phyloP scores from a whole-genome alignment of 2,329 filamentous ascomycete species.

The Diatrype stigma region DNA sequence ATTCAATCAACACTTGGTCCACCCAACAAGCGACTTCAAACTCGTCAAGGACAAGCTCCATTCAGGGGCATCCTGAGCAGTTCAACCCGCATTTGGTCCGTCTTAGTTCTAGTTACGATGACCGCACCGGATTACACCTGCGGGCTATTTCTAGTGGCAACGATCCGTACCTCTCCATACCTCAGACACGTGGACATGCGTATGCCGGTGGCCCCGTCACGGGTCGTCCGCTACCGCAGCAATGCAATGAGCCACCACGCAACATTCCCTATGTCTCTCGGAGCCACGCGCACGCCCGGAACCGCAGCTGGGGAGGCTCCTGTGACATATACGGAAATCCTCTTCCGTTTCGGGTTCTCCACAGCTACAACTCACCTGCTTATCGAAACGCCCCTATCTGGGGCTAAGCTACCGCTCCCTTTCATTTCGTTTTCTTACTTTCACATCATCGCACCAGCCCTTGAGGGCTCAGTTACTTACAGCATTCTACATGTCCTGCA shows the following conservation, averaged over 20 bases:
- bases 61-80: conserved; percentile 8
- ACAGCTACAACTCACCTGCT: conserved; percentile 56
- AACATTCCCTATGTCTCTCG: conserved; percentile 32
- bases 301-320: conserved; percentile 28
- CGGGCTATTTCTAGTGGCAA: conserved; percentile 16
- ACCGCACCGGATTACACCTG: conserved; percentile 10
- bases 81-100: conserved; percentile 12
- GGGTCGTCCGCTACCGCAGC: conserved; percentile 22
- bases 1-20: conserved; percentile 27
- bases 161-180: conserved; percentile 16
- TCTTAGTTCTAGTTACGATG: conserved; percentile 22
- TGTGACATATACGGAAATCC: conserved; percentile 23
- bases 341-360: conserved; percentile 47
- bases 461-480: neutral
- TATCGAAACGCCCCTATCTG: conserved; percentile 54
- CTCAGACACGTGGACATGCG: conserved; percentile 15
- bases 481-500: neutral
- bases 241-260: conserved; percentile 26
- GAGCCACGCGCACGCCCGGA: conserved; percentile 34
- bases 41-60: conserved; percentile 10
- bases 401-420: conserved; percentile 33
- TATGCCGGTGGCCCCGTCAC: conserved; percentile 22
- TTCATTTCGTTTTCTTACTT: neutral
- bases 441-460: neutral
- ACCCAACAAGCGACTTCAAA: conserved; percentile 15